Evolutionary conservation across 2,329 filamentous ascomycete genomes (phyloP).

Genomic region (Epichloe glyceriae): DNA sequence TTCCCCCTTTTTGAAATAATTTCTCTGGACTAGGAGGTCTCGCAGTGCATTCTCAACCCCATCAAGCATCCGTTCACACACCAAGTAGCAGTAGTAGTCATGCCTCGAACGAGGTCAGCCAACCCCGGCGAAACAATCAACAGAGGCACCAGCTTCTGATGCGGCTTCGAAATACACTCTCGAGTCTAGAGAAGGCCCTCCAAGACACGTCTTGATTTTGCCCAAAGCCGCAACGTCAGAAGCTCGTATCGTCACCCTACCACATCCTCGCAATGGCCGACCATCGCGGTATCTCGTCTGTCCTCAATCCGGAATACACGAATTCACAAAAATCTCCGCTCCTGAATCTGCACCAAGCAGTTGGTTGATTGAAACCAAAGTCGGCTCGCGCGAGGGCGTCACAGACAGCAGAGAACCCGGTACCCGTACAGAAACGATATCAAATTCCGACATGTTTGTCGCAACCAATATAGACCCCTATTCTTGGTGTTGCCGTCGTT

Average conservation of each 20-base stretch:
- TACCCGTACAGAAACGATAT: slow-evolving; percentile 31
- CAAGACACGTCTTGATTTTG: slow-evolving; percentile 47
- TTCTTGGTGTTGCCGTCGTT: slow-evolving; percentile 74
- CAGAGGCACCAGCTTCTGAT: slow-evolving; percentile 16
- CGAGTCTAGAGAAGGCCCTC: slow-evolving; percentile 25
- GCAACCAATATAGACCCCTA: slow-evolving; percentile 71
- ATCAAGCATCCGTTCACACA: neutral
- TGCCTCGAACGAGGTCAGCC: slow-evolving; percentile 38
- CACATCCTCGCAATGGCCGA: slow-evolving; percentile 42
- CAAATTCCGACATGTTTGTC: slow-evolving; percentile 62
- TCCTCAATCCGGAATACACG: slow-evolving; percentile 48
- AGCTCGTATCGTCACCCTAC: slow-evolving; percentile 45
- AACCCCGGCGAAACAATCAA: slow-evolving; percentile 15
- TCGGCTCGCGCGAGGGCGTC: slow-evolving; percentile 9
- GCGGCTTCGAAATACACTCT: slow-evolving; percentile 26
- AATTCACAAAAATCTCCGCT: slow-evolving; percentile 46
- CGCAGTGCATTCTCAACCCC: neutral
- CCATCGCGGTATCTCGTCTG: slow-evolving; percentile 50
- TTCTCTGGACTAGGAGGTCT: neutral
- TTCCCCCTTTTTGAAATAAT: too few relatives aligned
- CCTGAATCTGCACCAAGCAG: slow-evolving; percentile 43
- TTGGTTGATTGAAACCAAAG: slow-evolving; percentile 41
- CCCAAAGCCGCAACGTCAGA: slow-evolving; percentile 40
- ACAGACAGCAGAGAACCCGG: slow-evolving; percentile 9
- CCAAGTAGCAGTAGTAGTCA: slow-evolving; percentile 12